Evolutionary conservation across 371 early-diverging fungal species (phyloP), one percentile per base, ranked within the genome.

Genomic region (Haplosporangium sp.): DNA sequence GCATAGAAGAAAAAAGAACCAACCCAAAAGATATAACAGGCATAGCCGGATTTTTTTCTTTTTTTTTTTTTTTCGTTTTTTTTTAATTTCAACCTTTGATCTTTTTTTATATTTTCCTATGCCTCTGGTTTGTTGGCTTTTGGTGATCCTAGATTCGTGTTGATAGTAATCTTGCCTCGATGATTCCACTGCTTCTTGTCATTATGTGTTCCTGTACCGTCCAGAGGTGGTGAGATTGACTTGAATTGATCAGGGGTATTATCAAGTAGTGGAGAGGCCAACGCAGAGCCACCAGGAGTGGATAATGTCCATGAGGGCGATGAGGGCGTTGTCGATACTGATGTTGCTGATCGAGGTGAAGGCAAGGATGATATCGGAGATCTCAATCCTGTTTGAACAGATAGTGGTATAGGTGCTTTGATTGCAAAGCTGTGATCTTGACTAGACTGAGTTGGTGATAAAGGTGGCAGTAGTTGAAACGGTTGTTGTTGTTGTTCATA

Each of bases 161-260:
- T 72, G 39, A 72, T 65, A 11, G 72, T 65, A 15, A 72, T 72
- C 56, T 65, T 72, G 27, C 72, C 72, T 11, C 72, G 59, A 3
- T 65, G 72, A n/a, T 7, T 37, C 53, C 45, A 60, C 13, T 72
- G 72, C 45, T 61, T 55, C 39, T 10, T 47, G 40, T 53, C 56
- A 38, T 6, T 35, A 0, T 58, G 40, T 47, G 37, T 42, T 1
- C 20, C 20, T 17, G 39, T 47, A 40, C 45, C 67, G 5, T 69
- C 74, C 20, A 74, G 56, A 19, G 74, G 69, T 10, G 75, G 69
- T 2, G 69, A 69, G 13, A 75, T 66, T 34, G 75, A 69, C 34
- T 69, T 65, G 58, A 75, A 50, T 38, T 69, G 75, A 13, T 65
- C 57, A 1, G 53, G 15, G 1, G 74, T 42, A 8, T n/a, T 59